Conservation (phyloP, 2,329 filamentous ascomycete genomes). For the Hypomyces rosellus region DNA sequence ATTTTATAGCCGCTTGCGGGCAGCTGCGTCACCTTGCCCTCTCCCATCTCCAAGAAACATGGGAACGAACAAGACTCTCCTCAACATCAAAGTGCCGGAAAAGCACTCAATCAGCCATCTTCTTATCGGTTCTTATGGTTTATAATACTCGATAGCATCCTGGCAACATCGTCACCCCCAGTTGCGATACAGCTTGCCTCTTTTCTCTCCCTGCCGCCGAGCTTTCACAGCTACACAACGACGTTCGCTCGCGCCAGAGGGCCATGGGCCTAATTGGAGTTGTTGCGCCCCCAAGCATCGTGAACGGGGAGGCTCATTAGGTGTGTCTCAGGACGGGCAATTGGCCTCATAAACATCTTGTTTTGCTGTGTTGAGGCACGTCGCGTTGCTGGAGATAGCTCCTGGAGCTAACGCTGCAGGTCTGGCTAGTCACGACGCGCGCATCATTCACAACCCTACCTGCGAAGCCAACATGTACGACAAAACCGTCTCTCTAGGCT, state of each 20-base stretch:
- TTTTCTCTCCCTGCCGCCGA: too few species aligned
- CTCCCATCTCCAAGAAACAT: background rate
- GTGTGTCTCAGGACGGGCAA: conserved; percentile 14
- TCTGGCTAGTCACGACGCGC: conserved; percentile 2
- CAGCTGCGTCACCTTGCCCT: conserved; percentile 12
- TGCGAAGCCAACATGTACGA: conserved; percentile 27
- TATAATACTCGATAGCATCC: too few species aligned
- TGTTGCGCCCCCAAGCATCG: conserved; percentile 23
- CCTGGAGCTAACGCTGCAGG: conserved; percentile 1
- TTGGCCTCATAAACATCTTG: conserved; percentile 2
- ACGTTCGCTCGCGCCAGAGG: conserved; percentile 13
- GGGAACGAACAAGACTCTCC: background rate
- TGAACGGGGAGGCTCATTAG: conserved; percentile 25
- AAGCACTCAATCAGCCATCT: background rate
- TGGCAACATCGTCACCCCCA: too few species aligned
- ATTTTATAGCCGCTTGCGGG: conserved; percentile 9
- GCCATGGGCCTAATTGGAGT: conserved; percentile 29
- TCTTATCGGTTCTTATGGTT: too few species aligned
- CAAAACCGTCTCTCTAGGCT: conserved; percentile 45
- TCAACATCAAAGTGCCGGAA: background rate
- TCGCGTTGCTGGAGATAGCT: conserved; percentile 6
- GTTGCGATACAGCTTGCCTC: background rate
- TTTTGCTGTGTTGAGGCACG: conserved; percentile 1
- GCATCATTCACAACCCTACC: conserved; percentile 1
- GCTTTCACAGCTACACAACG: too few species aligned